These are phyloP conservation scores for Auricularia auricula-judae DNA, from an alignment of 768 basidiomycete genomes.

Conservation along the genomic window DNA sequence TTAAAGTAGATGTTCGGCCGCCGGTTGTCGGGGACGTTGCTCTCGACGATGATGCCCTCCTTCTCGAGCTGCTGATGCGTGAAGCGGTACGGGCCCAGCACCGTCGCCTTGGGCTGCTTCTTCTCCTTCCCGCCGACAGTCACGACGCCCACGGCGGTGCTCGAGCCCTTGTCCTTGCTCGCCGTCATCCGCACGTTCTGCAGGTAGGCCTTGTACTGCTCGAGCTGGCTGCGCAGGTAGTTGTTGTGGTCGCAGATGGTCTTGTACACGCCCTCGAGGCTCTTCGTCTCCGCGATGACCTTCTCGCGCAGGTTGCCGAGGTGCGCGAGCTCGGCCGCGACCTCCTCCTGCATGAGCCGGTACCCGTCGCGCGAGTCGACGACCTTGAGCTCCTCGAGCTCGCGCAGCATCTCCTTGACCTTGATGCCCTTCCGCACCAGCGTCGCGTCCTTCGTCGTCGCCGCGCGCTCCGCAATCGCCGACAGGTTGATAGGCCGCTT, in stretches of 20 bases:
- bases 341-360: constrained; percentile 96
- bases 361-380: constrained; percentile 76
- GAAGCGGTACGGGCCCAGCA: constrained; percentile 92
- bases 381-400: constrained; percentile 83
- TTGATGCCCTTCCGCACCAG: constrained; percentile 97
- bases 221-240: constrained; percentile 89
- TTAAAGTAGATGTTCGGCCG: constrained; percentile 99
- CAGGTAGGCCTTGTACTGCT: constrained; percentile 98
- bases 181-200: constrained; percentile 93
- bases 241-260: constrained; percentile 99
- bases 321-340: constrained; percentile 88
- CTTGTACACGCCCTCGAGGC: constrained; percentile 95
- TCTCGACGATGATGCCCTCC: constrained; percentile 98
- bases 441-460: constrained; percentile 93
- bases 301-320: constrained; percentile 95
- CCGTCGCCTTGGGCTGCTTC: constrained; percentile 74
- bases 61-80: constrained; percentile 98
- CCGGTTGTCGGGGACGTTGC: constrained; percentile 98
- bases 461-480: constrained; percentile 85
- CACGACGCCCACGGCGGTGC: constrained; percentile 86
- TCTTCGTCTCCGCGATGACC: constrained; percentile 83
- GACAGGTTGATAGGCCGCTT: constrained; percentile 84
- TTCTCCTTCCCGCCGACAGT: constrained; percentile 96
- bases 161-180: constrained; percentile 78
- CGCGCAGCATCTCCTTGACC: constrained; percentile 97